A percentile compares a stretch with the other conserved stretches of the same genome.
phyloP scores from a whole-genome alignment of 768 basidiomycete species.

The Podaxis sp. region DNA sequence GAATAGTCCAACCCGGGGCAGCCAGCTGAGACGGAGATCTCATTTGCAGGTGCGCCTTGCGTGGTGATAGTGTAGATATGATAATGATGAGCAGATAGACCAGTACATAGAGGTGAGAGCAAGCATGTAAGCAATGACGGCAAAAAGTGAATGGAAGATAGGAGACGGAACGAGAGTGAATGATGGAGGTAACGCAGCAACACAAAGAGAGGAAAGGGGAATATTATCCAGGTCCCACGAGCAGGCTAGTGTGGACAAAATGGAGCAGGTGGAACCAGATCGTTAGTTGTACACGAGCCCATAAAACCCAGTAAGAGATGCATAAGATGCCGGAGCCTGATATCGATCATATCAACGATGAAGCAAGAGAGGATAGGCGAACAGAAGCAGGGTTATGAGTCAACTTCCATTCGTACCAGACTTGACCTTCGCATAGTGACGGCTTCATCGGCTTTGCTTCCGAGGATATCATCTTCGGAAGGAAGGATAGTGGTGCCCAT shows the following conservation, averaged over 20 bases:
- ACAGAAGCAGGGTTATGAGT: not conserved
- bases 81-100: not conserved
- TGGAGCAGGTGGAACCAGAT: not conserved
- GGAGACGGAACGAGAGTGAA: not conserved
- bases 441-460: not conserved
- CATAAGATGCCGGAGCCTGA: not conserved
- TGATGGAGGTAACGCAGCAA: not conserved
- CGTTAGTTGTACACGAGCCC: not conserved
- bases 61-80: no score
- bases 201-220: not conserved
- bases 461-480: constrained; percentile 20
- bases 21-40: not conserved
- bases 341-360: not conserved
- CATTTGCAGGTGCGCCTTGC: not conserved
- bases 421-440: not conserved
- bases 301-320: not conserved
- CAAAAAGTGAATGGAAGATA: not conserved
- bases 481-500: constrained; percentile 22
- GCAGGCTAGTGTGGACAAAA: not conserved
- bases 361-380: not conserved
- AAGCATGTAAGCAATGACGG: not conserved
- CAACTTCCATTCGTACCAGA: constrained; percentile 7
- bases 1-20: not conserved
- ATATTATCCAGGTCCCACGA: not conserved
- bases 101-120: not conserved